Evolutionary conservation across 495 filamentous ascomycete species (phyloP), one percentile per base, ranked within the genome.

Genomic region (Rhypophila decipiens): DNA sequence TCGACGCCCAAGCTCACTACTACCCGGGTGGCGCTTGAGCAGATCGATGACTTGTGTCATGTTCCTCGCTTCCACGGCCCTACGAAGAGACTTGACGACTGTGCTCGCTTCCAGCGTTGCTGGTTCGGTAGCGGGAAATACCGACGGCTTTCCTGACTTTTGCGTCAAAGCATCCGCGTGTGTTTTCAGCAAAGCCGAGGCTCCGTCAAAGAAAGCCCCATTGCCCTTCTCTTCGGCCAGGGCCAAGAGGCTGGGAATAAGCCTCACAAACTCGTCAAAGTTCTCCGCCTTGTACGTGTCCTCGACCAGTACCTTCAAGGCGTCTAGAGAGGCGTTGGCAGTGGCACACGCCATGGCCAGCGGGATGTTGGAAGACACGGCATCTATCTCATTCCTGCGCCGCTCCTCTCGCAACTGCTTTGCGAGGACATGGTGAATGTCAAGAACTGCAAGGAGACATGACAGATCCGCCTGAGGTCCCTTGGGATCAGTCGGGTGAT

Each of bases 271-370:
- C 5, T 44, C 27, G 29, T 19, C 15, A 19, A 19, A 24, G 18
- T 44, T 44, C 7, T 18, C 42, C 18, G 21, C 13, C 4, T 11
- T 21, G 27, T 21, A 44, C 4, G 42, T 44, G 19, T 27, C 29
- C 13, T 34, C 18, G 7, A 35, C 18, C 17, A 44, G 12, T 2
- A 44, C 42, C 42, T 35, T 18, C 18, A 44, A 31, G 17, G 42
- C 24, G 8, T 22, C 13, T 18, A 17, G 11, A 3, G 42, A 34
- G 12, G 27, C 42, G 15, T 44, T 44, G 8, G 42, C 42, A 7
- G 42, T 35, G 13, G 42, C 42, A 35, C 17, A 44, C 4, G 42
- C 42, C 27, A 44, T 44, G 2, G 42, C 42, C 27, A 44, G n/a
- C 17, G 15, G 24, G 17, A 29, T 5, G 13, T 43, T 44, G 2